Percentiles rank a stretch among this genome's conserved stretches.
These are phyloP conservation scores for Termitomyces sp. DNA, from an alignment of 768 basidiomycete species.

Conservation along the genomic window DNA sequence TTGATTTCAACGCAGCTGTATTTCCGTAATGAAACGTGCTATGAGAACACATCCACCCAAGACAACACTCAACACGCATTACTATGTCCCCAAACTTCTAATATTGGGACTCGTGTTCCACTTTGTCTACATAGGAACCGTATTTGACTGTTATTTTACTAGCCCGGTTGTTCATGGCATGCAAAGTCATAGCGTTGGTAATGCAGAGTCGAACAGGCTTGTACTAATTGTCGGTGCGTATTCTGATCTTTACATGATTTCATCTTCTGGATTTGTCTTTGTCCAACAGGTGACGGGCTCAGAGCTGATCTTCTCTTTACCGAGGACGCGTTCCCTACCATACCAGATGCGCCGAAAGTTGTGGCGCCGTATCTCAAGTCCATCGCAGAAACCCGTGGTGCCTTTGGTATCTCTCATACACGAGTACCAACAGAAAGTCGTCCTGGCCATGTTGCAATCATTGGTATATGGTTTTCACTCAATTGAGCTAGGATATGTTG, in stretches of 20 bases:
- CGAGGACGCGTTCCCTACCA: conserved; percentile 51
- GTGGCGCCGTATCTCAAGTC: conserved; percentile 74
- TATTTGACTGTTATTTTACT: conserved; percentile 87
- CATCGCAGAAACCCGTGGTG: conserved; percentile 61
- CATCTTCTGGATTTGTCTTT: neutral
- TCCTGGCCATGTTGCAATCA: conserved; percentile 86
- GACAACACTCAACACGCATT: conserved; percentile 13
- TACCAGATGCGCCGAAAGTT: conserved; percentile 46
- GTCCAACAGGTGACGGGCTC: conserved; percentile 65
- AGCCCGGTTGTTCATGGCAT: conserved; percentile 80
- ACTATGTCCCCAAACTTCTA: conserved; percentile 44
- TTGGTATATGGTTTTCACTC: conserved; percentile 40
- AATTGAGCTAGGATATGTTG: neutral
- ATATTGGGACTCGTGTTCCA: conserved; percentile 72
- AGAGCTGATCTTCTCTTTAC: conserved; percentile 77
- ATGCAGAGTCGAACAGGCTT: conserved; percentile 60
- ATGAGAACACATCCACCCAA: neutral
- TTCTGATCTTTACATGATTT: neutral
- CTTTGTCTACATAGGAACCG: conserved; percentile 62
- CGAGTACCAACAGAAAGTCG: conserved; percentile 84
- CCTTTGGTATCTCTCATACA: conserved; percentile 83
- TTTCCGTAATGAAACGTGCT: conserved; percentile 6
- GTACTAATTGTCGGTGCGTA: conserved; percentile 73
- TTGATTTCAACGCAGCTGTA: neutral
- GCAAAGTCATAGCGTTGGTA: conserved; percentile 43